phyloP scores from a whole-genome alignment of 805 yeast genomes.

The Suhomyces canberraensis region DNA sequence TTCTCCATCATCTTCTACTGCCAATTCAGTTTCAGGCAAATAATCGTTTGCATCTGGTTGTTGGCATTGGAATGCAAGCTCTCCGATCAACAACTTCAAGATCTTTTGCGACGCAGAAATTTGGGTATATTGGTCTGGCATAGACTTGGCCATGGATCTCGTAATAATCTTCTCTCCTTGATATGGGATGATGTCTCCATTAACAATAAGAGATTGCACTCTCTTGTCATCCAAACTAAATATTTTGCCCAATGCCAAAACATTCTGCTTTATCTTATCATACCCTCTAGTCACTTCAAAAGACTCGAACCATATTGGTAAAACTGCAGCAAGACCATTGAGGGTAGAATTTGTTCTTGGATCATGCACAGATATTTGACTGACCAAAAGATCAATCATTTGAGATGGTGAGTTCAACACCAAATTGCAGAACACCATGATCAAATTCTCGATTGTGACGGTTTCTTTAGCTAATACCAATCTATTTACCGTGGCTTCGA shows the following conservation, averaged over 20 bases:
- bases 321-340: slow-evolving; percentile 51
- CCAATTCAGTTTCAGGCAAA: slow-evolving; percentile 17
- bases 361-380: slow-evolving; percentile 27
- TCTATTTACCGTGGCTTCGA: slow-evolving; percentile 70
- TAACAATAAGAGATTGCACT: slow-evolving; percentile 52
- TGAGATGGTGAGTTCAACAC: slow-evolving; percentile 59
- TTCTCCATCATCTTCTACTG: slow-evolving; percentile 40
- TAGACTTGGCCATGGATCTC: slow-evolving; percentile 71
- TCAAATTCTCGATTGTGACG: slow-evolving; percentile 71
- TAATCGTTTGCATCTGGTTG: slow-evolving; percentile 45
- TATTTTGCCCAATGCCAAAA: slow-evolving; percentile 69
- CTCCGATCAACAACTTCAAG: slow-evolving; percentile 64
- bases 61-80: slow-evolving; percentile 60
- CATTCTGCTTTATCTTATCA: slow-evolving; percentile 61
- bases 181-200: slow-evolving; percentile 74
- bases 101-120: slow-evolving; percentile 72
- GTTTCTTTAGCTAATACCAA: slow-evolving; percentile 65
- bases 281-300: slow-evolving; percentile 81
- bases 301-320: slow-evolving; percentile 80
- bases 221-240: slow-evolving; percentile 56
- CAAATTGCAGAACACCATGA: slow-evolving; percentile 72
- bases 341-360: slow-evolving; percentile 14
- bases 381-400: slow-evolving; percentile 58
- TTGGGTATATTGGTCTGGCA: slow-evolving; percentile 61
- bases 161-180: slow-evolving; percentile 70